Evolutionary conservation across 495 filamentous ascomycete genomes (phyloP).

Genomic region (Penicillium odoratum): DNA sequence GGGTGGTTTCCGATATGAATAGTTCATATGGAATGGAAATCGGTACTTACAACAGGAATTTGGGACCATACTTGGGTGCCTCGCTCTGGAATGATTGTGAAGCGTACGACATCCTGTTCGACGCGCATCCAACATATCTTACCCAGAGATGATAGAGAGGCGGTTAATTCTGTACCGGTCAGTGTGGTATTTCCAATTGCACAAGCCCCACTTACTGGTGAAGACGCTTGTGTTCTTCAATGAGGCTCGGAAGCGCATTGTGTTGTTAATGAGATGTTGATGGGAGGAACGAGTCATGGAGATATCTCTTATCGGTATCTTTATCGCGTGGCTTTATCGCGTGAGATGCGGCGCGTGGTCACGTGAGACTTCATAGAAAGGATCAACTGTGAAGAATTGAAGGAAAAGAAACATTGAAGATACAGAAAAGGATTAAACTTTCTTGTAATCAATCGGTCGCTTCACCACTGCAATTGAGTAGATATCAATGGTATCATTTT

Average conservation of each 20-base stretch:
- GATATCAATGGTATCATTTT: no score
- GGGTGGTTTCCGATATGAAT: neutral
- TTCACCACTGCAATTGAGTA: no score
- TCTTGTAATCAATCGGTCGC: no score
- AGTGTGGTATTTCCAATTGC: neutral
- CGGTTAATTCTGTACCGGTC: slow-evolving; percentile 65
- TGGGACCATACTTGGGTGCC: slow-evolving; percentile 93
- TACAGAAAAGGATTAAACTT: no score
- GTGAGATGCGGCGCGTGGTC: neutral
- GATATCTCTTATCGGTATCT: slow-evolving; percentile 25
- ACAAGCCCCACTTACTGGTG: slow-evolving; percentile 57
- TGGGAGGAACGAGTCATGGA: slow-evolving; percentile 10
- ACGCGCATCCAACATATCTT: slow-evolving; percentile 94
- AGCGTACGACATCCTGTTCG: slow-evolving; percentile 79
- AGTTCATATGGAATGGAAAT: neutral
- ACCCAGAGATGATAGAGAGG: slow-evolving; percentile 81
- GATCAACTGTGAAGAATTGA: no score
- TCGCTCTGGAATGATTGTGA: slow-evolving; percentile 91
- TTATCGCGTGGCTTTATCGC: slow-evolving; percentile 2
- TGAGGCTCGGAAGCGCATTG: slow-evolving; percentile 79
- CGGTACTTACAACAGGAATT: slow-evolving; percentile 57
- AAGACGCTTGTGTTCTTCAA: slow-evolving; percentile 82
- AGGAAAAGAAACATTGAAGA: no score
- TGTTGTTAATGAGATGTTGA: slow-evolving; percentile 11
- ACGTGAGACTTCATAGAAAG: neutral